Percentiles rank a stretch among this genome's conserved stretches.
phyloP scores from a whole-genome alignment of 2,329 filamentous ascomycete species.

The Annulohypoxylon truncatum region DNA sequence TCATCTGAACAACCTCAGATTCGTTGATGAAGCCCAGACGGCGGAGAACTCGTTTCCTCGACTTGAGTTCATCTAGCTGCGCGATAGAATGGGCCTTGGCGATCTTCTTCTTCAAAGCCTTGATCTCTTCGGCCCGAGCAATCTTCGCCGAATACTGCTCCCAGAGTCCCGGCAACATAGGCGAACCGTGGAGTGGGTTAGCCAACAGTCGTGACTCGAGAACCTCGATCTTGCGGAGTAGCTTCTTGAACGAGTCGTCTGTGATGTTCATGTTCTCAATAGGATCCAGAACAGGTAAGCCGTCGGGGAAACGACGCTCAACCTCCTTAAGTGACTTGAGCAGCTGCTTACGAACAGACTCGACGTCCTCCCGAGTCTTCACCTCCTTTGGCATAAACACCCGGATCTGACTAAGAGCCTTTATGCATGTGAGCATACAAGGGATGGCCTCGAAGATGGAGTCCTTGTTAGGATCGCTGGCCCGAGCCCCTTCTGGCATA shows the following conservation, averaged over 20 bases:
- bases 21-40: conserved; percentile 97
- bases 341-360: conserved; percentile 74
- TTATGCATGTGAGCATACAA: conserved; percentile 85
- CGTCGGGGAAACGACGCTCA: conserved; percentile 89
- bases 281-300: conserved; percentile 87
- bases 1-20: conserved; percentile 92
- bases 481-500: conserved; percentile 73
- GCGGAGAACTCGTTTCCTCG: conserved; percentile 92
- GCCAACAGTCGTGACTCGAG: conserved; percentile 89
- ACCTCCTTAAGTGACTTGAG: conserved; percentile 80
- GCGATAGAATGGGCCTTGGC: conserved; percentile 85
- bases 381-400: conserved; percentile 86
- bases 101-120: conserved; percentile 88
- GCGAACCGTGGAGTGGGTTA: conserved; percentile 92
- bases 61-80: conserved; percentile 95
- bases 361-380: conserved; percentile 71
- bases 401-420: conserved; percentile 84
- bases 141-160: conserved; percentile 88
- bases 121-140: conserved; percentile 80
- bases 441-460: conserved; percentile 85
- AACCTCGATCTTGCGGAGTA: conserved; percentile 95
- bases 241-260: conserved; percentile 92
- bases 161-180: conserved; percentile 84
- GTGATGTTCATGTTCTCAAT: conserved; percentile 96
- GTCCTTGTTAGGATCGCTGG: conserved; percentile 71